Conservation (phyloP, 2,329 filamentous ascomycete genomes). For the Purpureocillium lavendulum region DNA sequence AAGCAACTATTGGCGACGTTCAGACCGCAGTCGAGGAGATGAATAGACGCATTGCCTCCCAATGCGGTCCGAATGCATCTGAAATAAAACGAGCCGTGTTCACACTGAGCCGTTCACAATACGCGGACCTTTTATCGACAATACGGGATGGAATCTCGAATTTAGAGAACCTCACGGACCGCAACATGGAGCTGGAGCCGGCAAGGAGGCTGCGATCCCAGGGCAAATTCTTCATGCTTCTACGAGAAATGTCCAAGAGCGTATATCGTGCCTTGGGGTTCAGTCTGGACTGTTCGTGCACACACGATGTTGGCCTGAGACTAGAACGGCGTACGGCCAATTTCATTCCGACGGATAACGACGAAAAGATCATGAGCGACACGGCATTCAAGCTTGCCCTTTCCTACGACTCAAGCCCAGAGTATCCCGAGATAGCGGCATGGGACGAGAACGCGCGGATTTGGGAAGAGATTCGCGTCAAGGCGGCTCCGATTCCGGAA, state of each 20-base stretch:
- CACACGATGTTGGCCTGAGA: background rate
- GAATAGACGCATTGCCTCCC: background rate
- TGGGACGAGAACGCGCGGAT: too few relatives aligned
- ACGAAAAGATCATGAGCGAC: background rate
- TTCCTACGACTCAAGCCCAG: background rate
- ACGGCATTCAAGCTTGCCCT: background rate
- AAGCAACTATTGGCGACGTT: conserved; percentile 14
- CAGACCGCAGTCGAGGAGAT: conserved; percentile 12
- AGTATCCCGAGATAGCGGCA: too few relatives aligned
- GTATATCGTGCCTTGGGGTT: background rate
- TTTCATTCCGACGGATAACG: background rate
- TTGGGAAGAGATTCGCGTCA: too few relatives aligned
- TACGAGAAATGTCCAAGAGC: background rate
- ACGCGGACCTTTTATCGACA: background rate
- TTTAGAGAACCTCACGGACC: background rate
- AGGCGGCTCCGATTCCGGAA: too few relatives aligned
- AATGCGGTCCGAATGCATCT: too few relatives aligned
- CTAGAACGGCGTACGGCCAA: background rate
- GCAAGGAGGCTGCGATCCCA: background rate
- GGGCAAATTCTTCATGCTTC: background rate
- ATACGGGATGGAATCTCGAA: background rate
- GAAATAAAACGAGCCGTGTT: background rate
- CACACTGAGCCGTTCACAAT: background rate
- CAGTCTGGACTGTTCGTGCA: background rate
- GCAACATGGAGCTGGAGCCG: background rate